phyloP scores from a whole-genome alignment of 2,329 filamentous ascomycete species.

The Gnomoniopsis smithogilvyi region DNA sequence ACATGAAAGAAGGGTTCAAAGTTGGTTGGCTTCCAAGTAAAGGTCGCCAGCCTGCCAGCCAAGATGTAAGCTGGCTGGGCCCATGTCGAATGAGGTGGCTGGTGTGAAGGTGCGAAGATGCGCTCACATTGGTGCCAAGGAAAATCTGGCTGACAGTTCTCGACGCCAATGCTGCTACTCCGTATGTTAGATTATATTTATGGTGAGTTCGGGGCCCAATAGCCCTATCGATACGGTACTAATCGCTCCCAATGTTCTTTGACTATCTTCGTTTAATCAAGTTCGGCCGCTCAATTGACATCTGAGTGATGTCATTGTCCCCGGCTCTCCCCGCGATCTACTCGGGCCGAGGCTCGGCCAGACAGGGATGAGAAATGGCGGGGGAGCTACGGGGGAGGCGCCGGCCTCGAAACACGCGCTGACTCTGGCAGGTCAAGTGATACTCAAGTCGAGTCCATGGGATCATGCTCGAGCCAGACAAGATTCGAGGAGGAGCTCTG shows the following conservation, averaged over 20 bases:
- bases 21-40: slow-evolving; percentile 17
- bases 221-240: not conserved
- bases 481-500: no score
- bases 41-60: not conserved
- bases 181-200: not conserved
- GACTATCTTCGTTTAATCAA: no score
- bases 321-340: not conserved
- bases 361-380: not conserved
- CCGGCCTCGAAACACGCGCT: not conserved
- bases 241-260: not conserved
- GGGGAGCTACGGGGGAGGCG: not conserved
- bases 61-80: slow-evolving; percentile 7
- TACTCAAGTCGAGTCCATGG: not conserved
- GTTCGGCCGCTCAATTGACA: not conserved
- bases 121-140: slow-evolving; percentile 3
- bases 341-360: not conserved
- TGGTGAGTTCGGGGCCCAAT: no score
- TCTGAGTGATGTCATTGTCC: slow-evolving; percentile 11
- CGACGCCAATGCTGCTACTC: not conserved
- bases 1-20: not conserved
- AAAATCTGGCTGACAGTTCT: not conserved
- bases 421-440: not conserved
- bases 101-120: slow-evolving; percentile 1
- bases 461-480: not conserved
- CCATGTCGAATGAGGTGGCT: slow-evolving; percentile 17